phyloP scores from a whole-genome alignment of 306 rosid species.

The Quillaja saponaria region DNA sequence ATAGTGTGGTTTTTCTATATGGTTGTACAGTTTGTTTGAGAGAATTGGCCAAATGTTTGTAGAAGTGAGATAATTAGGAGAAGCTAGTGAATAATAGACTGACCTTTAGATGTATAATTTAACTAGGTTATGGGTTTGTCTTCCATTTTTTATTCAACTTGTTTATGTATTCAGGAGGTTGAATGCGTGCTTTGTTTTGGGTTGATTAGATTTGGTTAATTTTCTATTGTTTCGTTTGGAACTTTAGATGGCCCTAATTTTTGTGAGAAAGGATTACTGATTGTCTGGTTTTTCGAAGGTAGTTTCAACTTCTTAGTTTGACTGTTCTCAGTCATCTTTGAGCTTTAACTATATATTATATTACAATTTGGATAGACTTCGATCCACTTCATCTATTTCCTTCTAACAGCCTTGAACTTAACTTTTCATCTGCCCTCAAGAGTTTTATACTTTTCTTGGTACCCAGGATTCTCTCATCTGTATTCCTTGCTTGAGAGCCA shows the following conservation, averaged over 20 bases:
- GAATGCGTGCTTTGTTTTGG: conserved; percentile 45
- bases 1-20: conserved; percentile 53
- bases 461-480: conserved; percentile 3
- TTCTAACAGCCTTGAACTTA: neutral
- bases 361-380: neutral
- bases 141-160: conserved; percentile 30
- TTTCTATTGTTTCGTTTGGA: conserved; percentile 35
- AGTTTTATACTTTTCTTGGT: conserved; percentile 2
- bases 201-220: conserved; percentile 50
- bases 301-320: conserved; percentile 24
- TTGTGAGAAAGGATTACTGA: conserved; percentile 41
- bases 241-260: conserved; percentile 46
- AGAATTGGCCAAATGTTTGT: conserved; percentile 44
- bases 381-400: conserved; percentile 12
- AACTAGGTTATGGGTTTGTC: conserved; percentile 56
- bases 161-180: conserved; percentile 34
- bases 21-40: conserved; percentile 78
- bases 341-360: conserved; percentile 1
- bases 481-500: conserved; percentile 29
- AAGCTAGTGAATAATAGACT: conserved; percentile 52
- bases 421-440: neutral
- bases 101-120: conserved; percentile 63
- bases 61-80: conserved; percentile 45
- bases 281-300: conserved; percentile 36
- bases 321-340: conserved; percentile 10